These are phyloP conservation scores for Fistulinella cinereoalba DNA, from an alignment of 1,284 basidiomycete species.

Conservation along the genomic window DNA sequence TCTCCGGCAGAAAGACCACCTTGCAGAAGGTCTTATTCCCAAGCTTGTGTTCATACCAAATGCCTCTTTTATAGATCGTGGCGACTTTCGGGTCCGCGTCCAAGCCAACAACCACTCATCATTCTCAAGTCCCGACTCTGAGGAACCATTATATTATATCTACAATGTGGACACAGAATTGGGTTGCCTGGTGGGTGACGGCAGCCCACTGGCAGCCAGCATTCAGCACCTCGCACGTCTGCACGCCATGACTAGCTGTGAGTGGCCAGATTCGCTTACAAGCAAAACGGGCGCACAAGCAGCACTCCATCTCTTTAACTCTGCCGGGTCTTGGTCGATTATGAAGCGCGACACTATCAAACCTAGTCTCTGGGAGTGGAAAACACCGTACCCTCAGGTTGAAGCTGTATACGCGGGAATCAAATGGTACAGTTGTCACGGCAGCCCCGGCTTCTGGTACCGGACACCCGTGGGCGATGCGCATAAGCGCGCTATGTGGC, in stretches of 20 bases:
- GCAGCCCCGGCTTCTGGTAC: no score
- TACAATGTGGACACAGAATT: constrained; percentile 41
- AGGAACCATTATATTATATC: constrained; percentile 11
- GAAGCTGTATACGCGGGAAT: neutral
- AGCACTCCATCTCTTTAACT: constrained; percentile 37
- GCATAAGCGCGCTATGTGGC: neutral
- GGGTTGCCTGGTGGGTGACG: constrained; percentile 35
- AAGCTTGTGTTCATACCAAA: constrained; percentile 40
- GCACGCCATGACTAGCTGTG: constrained; percentile 30
- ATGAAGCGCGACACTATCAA: constrained; percentile 21
- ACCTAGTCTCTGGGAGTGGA: accelerated
- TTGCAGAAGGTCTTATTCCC: constrained; percentile 1
- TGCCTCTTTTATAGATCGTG: constrained; percentile 12
- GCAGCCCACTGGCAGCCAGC: constrained; percentile 30
- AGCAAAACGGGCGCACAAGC: constrained; percentile 43
- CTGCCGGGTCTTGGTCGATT: constrained; percentile 39
- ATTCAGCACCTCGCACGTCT: constrained; percentile 39
- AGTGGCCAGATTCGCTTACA: constrained; percentile 26
- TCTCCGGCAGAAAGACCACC: constrained; percentile 25
- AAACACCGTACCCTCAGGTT: neutral
- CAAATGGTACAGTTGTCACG: neutral
- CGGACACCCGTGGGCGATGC: no score
- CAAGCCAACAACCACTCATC: accelerated
- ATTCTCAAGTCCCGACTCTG: no score
- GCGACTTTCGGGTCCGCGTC: neutral